Evolutionary conservation across 1,284 basidiomycete species (phyloP).

Genomic region (Cystobasidium pallidum): DNA sequence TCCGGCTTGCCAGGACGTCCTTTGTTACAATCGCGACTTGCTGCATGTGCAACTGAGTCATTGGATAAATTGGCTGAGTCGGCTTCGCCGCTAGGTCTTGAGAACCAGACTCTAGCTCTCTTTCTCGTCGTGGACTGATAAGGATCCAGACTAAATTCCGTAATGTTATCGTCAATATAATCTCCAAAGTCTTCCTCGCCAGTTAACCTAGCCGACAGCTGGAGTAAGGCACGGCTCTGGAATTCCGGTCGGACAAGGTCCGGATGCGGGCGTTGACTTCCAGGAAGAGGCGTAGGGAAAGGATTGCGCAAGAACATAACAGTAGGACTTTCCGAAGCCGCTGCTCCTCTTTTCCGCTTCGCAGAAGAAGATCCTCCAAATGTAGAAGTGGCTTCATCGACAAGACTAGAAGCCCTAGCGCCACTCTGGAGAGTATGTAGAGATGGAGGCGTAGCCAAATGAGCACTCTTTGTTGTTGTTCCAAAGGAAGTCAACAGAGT

Average conservation of each 20-base stretch:
- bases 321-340: slow-evolving; percentile 29
- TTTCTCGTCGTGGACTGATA: slow-evolving; percentile 13
- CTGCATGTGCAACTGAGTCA: background rate
- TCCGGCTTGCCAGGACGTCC: background rate
- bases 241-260: background rate
- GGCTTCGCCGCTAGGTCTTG: background rate
- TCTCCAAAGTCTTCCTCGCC: background rate
- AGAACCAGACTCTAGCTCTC: slow-evolving; percentile 37
- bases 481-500: slow-evolving; percentile 9
- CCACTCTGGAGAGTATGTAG: background rate
- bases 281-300: slow-evolving; percentile 32
- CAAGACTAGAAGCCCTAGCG: slow-evolving; percentile 4
- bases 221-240: background rate
- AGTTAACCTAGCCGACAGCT: background rate
- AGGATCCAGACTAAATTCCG: background rate
- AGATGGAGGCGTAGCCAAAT: background rate
- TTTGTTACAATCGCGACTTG: slow-evolving; percentile 1
- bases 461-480: background rate
- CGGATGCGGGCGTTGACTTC: background rate
- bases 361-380: background rate
- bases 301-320: slow-evolving; percentile 40
- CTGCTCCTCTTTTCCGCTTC: slow-evolving; percentile 17
- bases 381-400: slow-evolving; percentile 4
- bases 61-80: background rate
- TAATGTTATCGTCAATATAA: background rate